Evolutionary conservation across 257 asterid species (phyloP).

Genomic region (Rauvolfia tetraphylla): DNA sequence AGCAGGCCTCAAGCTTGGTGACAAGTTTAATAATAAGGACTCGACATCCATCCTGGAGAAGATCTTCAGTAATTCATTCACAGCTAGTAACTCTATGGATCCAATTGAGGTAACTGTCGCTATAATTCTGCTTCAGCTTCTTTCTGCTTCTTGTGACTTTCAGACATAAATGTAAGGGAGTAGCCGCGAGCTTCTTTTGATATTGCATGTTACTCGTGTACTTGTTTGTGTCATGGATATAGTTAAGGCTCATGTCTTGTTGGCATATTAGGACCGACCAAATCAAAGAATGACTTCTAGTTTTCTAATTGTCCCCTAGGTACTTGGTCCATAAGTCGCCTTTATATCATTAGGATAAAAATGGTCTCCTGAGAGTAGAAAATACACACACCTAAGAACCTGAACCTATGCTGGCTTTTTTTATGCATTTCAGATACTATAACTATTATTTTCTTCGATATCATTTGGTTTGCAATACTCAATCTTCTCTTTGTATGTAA

Average conservation of each 20-base stretch:
- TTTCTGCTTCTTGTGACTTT: not conserved
- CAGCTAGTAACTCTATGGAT: conserved; percentile 33
- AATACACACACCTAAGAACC: not conserved
- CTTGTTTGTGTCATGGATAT: not conserved
- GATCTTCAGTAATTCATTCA: conserved; percentile 52
- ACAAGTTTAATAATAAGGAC: conserved; percentile 35
- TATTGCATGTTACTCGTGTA: not conserved
- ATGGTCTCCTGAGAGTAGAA: not conserved
- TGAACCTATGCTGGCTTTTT: not conserved
- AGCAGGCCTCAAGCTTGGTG: conserved; percentile 34
- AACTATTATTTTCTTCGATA: not conserved
- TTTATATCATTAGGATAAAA: not conserved
- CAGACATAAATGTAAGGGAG: not conserved
- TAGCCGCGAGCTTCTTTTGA: not conserved
- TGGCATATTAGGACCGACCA: not conserved
- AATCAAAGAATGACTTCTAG: conserved; percentile 2
- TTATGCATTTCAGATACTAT: not conserved
- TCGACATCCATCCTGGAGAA: conserved; percentile 57
- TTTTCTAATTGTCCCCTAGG: not conserved
- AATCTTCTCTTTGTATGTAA: not conserved
- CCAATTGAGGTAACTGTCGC: conserved; percentile 41
- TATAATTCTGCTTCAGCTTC: conserved; percentile 10
- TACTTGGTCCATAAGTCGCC: not conserved
- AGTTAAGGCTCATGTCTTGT: not conserved
- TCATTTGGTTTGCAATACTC: not conserved